Conservation (phyloP, 2,329 filamentous ascomycete genomes). For the Fonsecaea pugnacius region DNA sequence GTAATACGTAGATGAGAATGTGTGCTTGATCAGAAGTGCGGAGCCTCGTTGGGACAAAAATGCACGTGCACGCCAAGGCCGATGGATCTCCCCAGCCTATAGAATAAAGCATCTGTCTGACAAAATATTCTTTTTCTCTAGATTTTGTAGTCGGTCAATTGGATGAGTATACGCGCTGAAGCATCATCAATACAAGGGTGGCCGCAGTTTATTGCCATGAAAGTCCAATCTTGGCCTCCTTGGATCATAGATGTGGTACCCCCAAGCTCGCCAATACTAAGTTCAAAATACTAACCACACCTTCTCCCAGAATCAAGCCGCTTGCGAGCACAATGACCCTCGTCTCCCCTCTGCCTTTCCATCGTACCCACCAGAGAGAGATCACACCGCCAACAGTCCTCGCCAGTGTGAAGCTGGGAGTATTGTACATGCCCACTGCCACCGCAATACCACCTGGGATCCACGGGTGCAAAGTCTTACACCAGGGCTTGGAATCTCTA, state of each 20-base stretch:
- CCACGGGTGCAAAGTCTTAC: slow-evolving; percentile 50
- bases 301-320: slow-evolving; percentile 90
- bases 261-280: slow-evolving; percentile 75
- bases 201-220: not conserved
- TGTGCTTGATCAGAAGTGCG: not conserved
- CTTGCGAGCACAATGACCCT: slow-evolving; percentile 86
- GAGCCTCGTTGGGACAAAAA: not conserved
- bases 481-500: slow-evolving; percentile 33
- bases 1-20: not conserved
- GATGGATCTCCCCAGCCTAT: not conserved
- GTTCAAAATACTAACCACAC: slow-evolving; percentile 89
- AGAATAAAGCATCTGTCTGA: not conserved
- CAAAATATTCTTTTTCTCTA: not conserved
- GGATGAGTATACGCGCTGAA: not conserved
- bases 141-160: not conserved
- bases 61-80: not conserved
- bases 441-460: slow-evolving; percentile 95
- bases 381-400: slow-evolving; percentile 77
- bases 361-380: slow-evolving; percentile 75
- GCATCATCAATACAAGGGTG: not conserved
- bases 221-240: too few relatives aligned
- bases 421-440: slow-evolving; percentile 97
- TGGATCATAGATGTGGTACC: slow-evolving; percentile 70
- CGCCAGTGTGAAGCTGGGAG: slow-evolving; percentile 91
- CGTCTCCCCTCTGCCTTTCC: slow-evolving; percentile 55